Conservation (phyloP, 2,329 filamentous ascomycete species). For the Malbranchea zuffiana region DNA sequence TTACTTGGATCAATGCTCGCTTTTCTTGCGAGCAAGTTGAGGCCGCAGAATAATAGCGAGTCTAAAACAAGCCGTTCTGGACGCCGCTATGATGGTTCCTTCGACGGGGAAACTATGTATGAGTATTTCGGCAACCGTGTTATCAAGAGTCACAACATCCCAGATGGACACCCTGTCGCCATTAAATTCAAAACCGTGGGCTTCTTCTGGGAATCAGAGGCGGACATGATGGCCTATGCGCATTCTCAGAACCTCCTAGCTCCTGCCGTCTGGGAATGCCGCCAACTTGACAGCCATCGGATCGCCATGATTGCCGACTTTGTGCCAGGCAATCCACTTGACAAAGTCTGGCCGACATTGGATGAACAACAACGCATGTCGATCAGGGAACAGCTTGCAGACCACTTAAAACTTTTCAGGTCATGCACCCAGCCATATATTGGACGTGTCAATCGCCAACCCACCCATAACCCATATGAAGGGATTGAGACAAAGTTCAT, state of each 20-base stretch:
- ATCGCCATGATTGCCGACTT: conserved; percentile 10
- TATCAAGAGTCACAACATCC: conserved; percentile 6
- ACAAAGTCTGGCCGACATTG: conserved; percentile 9
- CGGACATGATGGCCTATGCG: conserved; percentile 11
- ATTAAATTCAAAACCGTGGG: conserved; percentile 10
- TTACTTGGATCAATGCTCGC: conserved; percentile 7
- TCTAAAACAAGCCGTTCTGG: background rate
- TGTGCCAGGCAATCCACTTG: conserved; percentile 8
- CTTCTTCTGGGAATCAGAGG: conserved; percentile 9
- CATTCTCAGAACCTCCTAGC: conserved; percentile 8
- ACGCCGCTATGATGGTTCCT: conserved; percentile 7
- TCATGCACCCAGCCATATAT: conserved; percentile 15
- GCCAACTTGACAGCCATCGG: background rate
- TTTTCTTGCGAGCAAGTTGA: conserved; percentile 7
- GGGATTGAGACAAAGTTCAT: conserved; percentile 10
- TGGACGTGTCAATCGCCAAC: conserved; percentile 13
- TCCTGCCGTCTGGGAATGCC: conserved; percentile 9
- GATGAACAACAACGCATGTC: conserved; percentile 5
- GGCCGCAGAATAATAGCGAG: conserved; percentile 5
- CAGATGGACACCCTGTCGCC: conserved; percentile 9
- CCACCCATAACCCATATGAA: conserved; percentile 12
- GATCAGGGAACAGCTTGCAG: conserved; percentile 7
- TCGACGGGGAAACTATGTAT: conserved; percentile 8
- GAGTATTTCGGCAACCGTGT: conserved; percentile 11
- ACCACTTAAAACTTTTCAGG: conserved; percentile 11